Conservation (phyloP, 1,284 basidiomycete species). For the Heterobasidion occidentale region DNA sequence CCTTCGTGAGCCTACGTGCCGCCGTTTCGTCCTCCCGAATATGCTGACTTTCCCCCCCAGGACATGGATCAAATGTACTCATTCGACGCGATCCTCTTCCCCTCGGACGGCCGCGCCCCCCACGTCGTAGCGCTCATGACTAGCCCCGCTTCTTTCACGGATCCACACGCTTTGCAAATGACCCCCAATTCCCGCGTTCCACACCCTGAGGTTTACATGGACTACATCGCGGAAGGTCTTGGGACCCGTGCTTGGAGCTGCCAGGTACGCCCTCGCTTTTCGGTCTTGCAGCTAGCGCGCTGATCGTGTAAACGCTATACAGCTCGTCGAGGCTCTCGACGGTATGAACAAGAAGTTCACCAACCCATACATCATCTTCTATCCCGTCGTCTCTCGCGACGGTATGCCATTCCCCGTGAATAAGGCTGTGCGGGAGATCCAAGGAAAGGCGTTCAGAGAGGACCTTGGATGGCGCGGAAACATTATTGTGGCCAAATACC, state of each 20-base stretch:
- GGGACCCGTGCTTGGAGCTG: constrained; percentile 64
- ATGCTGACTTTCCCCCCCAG: background rate
- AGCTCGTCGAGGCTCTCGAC: constrained; percentile 69
- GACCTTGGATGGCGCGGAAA: constrained; percentile 69
- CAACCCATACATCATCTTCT: constrained; percentile 73
- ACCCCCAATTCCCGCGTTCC: constrained; percentile 46
- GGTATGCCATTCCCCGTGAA: constrained; percentile 75
- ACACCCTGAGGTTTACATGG: constrained; percentile 77
- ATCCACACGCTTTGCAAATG: constrained; percentile 29
- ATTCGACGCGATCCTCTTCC: constrained; percentile 45
- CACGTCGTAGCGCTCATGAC: constrained; percentile 65
- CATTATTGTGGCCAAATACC: constrained; percentile 68
- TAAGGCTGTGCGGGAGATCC: constrained; percentile 64
- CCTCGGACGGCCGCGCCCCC: constrained; percentile 45
- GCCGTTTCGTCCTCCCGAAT: background rate
- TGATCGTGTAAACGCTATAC: background rate
- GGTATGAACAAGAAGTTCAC: constrained; percentile 71
- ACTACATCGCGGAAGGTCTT: constrained; percentile 68
- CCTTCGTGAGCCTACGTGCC: background rate
- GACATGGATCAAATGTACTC: constrained; percentile 52
- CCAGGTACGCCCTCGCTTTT: constrained; percentile 37
- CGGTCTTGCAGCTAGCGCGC: background rate
- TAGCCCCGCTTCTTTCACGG: constrained; percentile 45
- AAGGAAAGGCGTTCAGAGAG: constrained; percentile 51
- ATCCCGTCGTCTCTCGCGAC: constrained; percentile 63